A percentile compares a stretch with the other conserved stretches of the same genome.
These are phyloP conservation scores for Musa schizocarpa DNA, from an alignment of 176 grass and related monocot species.

Conservation along the genomic window DNA sequence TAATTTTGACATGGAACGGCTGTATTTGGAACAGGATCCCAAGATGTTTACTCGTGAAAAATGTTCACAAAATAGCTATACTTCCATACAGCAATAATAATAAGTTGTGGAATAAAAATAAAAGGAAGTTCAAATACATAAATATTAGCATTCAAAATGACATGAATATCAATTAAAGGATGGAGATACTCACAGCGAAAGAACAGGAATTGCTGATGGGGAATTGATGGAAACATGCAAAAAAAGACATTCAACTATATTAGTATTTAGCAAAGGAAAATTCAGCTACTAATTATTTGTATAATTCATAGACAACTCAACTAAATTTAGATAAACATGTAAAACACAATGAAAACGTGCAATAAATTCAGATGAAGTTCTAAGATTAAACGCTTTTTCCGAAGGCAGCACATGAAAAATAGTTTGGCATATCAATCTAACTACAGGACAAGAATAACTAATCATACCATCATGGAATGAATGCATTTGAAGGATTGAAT, in stretches of 20 bases:
- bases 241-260: conserved; percentile 11
- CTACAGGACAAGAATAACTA: background rate
- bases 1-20: background rate
- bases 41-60: background rate
- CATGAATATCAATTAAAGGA: conserved; percentile 3
- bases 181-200: conserved; percentile 73
- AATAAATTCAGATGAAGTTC: background rate
- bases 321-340: background rate
- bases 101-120: background rate
- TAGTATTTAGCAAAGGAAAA: conserved; percentile 30
- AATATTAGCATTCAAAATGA: background rate
- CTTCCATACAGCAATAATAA: background rate
- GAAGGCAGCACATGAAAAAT: background rate
- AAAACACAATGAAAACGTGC: background rate
- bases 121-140: background rate
- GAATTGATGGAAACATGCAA: conserved; percentile 43
- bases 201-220: conserved; percentile 91
- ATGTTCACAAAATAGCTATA: background rate
- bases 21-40: background rate
- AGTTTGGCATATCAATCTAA: background rate
- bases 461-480: background rate
- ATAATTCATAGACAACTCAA: background rate
- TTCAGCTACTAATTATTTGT: background rate
- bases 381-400: background rate
- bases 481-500: no score